Conservation (phyloP, 2,329 filamentous ascomycete species). For the Fonsecaea monophora region DNA sequence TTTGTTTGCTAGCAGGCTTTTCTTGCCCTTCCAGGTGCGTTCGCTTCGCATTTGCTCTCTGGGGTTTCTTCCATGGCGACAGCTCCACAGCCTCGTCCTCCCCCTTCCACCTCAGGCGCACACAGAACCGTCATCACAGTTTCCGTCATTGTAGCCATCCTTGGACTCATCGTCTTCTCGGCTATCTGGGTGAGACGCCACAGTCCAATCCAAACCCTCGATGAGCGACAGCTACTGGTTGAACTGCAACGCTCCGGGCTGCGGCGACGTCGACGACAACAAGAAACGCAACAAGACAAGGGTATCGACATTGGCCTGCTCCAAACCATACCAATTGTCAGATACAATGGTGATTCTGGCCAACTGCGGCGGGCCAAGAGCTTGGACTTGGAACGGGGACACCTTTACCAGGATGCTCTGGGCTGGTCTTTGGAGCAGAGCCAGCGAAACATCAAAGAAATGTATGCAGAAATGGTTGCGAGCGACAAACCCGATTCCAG, state of each 20-base stretch:
- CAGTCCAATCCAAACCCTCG: conserved; percentile 6
- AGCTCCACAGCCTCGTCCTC: background rate
- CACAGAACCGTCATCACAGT: conserved; percentile 19
- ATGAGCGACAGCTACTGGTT: conserved; percentile 6
- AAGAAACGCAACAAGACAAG: background rate
- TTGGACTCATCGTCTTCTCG: conserved; percentile 13
- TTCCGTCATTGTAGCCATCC: conserved; percentile 9
- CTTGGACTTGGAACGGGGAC: conserved; percentile 15
- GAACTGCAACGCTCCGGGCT: conserved; percentile 15
- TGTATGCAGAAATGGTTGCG: conserved; percentile 3
- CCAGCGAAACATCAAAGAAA: conserved; percentile 11
- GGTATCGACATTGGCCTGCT: conserved; percentile 4
- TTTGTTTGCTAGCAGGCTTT: background rate
- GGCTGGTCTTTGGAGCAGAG: conserved; percentile 12
- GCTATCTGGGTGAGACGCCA: conserved; percentile 8
- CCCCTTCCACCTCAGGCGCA: conserved; percentile 1
- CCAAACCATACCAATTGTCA: conserved; percentile 14
- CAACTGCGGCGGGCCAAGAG: conserved; percentile 4
- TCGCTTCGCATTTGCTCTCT: background rate
- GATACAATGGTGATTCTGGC: background rate
- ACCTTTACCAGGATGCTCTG: background rate
- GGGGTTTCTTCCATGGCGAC: conserved; percentile 17
- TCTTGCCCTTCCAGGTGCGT: background rate
- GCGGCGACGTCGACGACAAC: conserved; percentile 3
- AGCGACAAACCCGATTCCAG: background rate